phyloP scores from a whole-genome alignment of 2,329 filamentous ascomycete species.

The Microdochium trichocladiopsis region DNA sequence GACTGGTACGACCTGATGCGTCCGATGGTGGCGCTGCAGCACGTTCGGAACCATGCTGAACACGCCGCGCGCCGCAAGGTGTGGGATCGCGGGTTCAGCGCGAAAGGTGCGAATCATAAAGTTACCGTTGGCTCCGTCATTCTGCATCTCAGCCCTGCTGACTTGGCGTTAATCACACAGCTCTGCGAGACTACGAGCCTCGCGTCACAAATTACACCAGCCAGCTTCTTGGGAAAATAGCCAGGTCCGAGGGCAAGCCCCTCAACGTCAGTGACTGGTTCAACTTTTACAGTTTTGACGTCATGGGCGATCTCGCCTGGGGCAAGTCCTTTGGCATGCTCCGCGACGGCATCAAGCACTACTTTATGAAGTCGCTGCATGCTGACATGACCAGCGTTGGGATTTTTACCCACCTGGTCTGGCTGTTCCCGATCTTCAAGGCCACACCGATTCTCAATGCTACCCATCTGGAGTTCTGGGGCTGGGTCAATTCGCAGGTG shows the following conservation, averaged over 20 bases:
- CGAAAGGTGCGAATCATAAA: too few relatives aligned
- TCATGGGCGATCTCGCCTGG: slow-evolving; percentile 24
- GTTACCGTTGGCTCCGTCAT: too few relatives aligned
- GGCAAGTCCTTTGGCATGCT: slow-evolving; percentile 22
- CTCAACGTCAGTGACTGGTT: slow-evolving; percentile 17
- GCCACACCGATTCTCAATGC: slow-evolving; percentile 6
- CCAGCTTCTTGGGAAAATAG: not conserved
- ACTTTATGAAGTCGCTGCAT: slow-evolving; percentile 7
- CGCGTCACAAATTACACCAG: not conserved
- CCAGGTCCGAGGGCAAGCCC: slow-evolving; percentile 1
- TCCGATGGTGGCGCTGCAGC: slow-evolving; percentile 20
- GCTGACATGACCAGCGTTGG: slow-evolving; percentile 10
- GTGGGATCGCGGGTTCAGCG: not conserved
- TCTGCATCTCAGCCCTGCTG: not conserved
- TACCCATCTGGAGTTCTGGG: slow-evolving; percentile 7
- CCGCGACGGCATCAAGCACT: slow-evolving; percentile 8
- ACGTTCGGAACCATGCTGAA: slow-evolving; percentile 18
- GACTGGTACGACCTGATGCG: slow-evolving; percentile 24
- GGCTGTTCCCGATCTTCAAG: slow-evolving; percentile 10
- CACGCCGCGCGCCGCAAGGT: slow-evolving; percentile 9
- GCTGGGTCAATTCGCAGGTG: slow-evolving; percentile 6
- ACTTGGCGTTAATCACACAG: not conserved
- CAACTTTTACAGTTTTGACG: slow-evolving; percentile 22
- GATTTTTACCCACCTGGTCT: slow-evolving; percentile 9
- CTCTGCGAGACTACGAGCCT: not conserved